Base-by-base conservation (phyloP, 768 basidiomycete genomes). In the Lanmaoa rubissima region DNA sequence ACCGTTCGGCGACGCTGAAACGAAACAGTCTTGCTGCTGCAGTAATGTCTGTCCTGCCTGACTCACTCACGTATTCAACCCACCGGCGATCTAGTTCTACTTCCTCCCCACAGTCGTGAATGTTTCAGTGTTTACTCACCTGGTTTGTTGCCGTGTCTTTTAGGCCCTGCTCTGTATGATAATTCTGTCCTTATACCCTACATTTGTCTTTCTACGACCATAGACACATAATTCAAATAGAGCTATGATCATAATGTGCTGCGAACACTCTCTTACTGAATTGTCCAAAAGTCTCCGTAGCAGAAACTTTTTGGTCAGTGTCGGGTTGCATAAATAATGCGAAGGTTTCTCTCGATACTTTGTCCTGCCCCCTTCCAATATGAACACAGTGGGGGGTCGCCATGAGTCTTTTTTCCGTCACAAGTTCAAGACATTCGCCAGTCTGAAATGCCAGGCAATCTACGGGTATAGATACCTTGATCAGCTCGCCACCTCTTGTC, bases 311-410 rank as follows among this genome's bases (percentile, higher is more conserved):
- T 63, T 90, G 86, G 58, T 90, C 78, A 14, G 87, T 85, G 69
- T 96, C 84, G 7, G 95, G 95, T 69, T 96, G 87, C 90, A 92
- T 87, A 75, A 91, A 90, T 13, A 94, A 70, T 11, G 90, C 91
- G 65, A 93, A 92, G 0, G 97, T 98, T 71, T 98, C 94, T 51
- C 96, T 79, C 5, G 82, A 84, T 26, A 94, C 79, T 26, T 72
- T 74, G 10, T 79, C 79, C 13, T 74, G 69, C 16, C 76, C 74
- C 50, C 74, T 75, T 7, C 87, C 92, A 6, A 92, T 86, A 58
- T 87, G 83, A 42, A 98, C 96, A 46, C 92, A 97, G 63, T 98
- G 96, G 13, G 96, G 96, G 0, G 97, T 99, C 0, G 97, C 97
- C 42, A 87, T 82, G 16, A 99, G 78, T 53, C 79, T 82, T 14